Evolutionary conservation across 148 eudicot species (phyloP).

Genomic region (Agrostemma githago): DNA sequence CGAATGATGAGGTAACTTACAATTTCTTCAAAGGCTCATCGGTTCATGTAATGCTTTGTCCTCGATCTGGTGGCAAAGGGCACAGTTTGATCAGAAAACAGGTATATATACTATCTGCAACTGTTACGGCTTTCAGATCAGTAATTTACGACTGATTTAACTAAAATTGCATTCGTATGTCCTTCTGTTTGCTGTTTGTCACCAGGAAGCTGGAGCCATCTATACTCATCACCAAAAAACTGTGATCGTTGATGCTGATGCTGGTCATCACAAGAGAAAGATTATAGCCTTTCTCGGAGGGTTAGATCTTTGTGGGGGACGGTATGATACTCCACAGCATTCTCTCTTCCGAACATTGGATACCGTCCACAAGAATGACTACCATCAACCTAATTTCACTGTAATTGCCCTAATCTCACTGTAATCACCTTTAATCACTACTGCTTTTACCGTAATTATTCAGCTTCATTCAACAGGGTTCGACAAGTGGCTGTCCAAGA

Average conservation of each 20-base stretch:
- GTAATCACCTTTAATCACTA: too few relatives aligned
- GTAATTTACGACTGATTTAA: too few relatives aligned
- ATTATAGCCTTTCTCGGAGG: constrained; percentile 79
- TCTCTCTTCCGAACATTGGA: constrained; percentile 62
- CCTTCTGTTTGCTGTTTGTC: background rate
- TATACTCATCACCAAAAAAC: constrained; percentile 97
- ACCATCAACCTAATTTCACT: constrained; percentile 65
- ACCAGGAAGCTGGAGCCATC: constrained; percentile 86
- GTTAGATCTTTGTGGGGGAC: constrained; percentile 87
- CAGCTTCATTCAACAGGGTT: too few relatives aligned
- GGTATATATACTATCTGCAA: too few relatives aligned
- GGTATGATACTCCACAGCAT: constrained; percentile 90
- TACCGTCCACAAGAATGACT: constrained; percentile 61
- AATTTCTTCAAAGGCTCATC: too few relatives aligned
- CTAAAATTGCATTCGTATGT: too few relatives aligned
- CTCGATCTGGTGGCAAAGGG: too few relatives aligned
- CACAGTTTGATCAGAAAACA: too few relatives aligned
- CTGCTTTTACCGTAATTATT: too few relatives aligned
- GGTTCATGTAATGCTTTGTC: too few relatives aligned
- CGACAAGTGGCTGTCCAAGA: constrained; percentile 37
- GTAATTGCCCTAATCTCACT: constrained; percentile 20
- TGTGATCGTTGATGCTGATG: constrained; percentile 85
- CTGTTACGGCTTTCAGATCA: too few relatives aligned
- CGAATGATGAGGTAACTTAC: too few relatives aligned
- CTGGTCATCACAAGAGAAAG: constrained; percentile 65